Base-by-base conservation (phyloP, 148 eudicot species). In the Nyssa sinensis region DNA sequence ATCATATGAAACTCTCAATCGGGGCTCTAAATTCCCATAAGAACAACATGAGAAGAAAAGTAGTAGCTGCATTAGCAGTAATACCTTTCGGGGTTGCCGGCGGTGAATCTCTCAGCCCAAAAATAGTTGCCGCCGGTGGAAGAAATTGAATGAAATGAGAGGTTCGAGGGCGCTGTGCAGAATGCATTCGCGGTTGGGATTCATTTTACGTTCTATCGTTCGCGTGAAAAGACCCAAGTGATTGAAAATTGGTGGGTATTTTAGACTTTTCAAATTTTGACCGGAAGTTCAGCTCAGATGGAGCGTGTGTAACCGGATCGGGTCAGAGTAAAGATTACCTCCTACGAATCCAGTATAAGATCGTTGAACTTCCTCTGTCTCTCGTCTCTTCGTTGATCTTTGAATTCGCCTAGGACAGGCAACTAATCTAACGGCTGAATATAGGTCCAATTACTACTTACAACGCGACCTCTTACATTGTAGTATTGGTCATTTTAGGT, bases 381-480 rank as follows among this genome's bases (percentile, higher is more conserved):
- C 29, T 51, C 64, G 49, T 61, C 76, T 30, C 61, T 74, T 74
- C 67, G 27, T 44, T 44, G 34, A 62, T 62, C 32, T 25, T 25
- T 14, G 65, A 62, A 62, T 62, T 25, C 30, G 33, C 31, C 7
- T 13, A 29, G 3, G n/a, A 21, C 0, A 44, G 41, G 7, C 32
- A 5, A 25, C 37, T 14, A 0, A 10, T 11, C 12, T 39, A 59
- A 25, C 23, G 7, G 29, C n/a, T n/a, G n/a, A n/a, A n/a, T n/a
- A n/a, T n/a, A n/a, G n/a, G n/a, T n/a, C n/a, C n/a, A n/a, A n/a
- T n/a, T n/a, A n/a, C 1, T 27, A 13, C 33, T 29, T 29, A 27
- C 5, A 6, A 16, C 4, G 34, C 3, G 29, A 28, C 64, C 64
- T 1, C 4, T 29, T 3, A 5, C 14, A 62, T 4, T 6, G 34